Percentiles rank a stretch among this genome's conserved stretches.
These are phyloP conservation scores for Zymoseptoria ardabiliae DNA, from an alignment of 2,329 filamentous ascomycete species.

Conservation along the genomic window DNA sequence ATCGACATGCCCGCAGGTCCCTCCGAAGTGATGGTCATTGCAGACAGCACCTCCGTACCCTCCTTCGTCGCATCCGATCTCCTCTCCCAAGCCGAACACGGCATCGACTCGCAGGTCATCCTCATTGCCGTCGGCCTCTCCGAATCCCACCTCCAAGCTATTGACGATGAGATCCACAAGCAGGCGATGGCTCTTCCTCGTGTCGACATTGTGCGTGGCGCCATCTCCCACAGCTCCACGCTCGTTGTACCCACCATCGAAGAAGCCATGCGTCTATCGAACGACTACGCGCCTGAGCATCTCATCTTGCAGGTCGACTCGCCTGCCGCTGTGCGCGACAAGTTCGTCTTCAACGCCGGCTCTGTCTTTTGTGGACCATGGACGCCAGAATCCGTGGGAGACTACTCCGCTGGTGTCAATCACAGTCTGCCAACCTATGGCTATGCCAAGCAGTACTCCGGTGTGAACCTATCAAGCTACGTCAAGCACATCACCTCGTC, in stretches of 20 bases:
- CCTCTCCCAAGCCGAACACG: constrained; percentile 92
- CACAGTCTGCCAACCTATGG: constrained; percentile 95
- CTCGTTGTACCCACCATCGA: constrained; percentile 68
- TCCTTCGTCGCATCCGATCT: constrained; percentile 94
- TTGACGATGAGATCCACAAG: constrained; percentile 82
- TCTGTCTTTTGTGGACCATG: constrained; percentile 93
- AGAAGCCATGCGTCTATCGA: constrained; percentile 74
- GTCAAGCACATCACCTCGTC: constrained; percentile 97
- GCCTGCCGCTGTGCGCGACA: constrained; percentile 63
- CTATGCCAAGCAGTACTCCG: constrained; percentile 96
- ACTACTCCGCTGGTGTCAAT: constrained; percentile 97
- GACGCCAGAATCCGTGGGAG: constrained; percentile 96
- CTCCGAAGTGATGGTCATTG: constrained; percentile 92
- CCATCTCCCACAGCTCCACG: constrained; percentile 87
- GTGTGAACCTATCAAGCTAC: constrained; percentile 92
- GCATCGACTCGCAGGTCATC: constrained; percentile 91
- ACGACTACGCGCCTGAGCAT: constrained; percentile 93
- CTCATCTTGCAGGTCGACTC: constrained; percentile 83
- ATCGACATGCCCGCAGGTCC: constrained; percentile 99
- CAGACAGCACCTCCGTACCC: constrained; percentile 79
- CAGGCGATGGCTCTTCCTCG: constrained; percentile 83
- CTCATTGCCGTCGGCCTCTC: constrained; percentile 75
- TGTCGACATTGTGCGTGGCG: constrained; percentile 84
- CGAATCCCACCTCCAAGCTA: constrained; percentile 66
- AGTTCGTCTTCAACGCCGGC: constrained; percentile 78